These are phyloP conservation scores for Stropharia rugosoannulata DNA, from an alignment of 768 basidiomycete genomes.

Conservation along the genomic window DNA sequence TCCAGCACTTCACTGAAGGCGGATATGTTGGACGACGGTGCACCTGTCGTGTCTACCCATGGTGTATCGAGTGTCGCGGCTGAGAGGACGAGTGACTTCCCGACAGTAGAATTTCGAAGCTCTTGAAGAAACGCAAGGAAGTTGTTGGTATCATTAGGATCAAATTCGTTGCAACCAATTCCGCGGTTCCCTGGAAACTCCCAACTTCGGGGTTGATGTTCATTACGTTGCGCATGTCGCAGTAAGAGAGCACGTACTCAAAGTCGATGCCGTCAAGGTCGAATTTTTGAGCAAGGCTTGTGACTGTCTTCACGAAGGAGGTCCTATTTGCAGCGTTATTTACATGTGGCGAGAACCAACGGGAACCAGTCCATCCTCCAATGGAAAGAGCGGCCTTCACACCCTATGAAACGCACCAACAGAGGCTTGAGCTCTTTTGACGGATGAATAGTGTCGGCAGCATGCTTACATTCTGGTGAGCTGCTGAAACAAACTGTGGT, in stretches of 20 bases:
- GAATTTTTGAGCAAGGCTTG: conserved; percentile 45
- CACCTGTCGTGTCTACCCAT: conserved; percentile 58
- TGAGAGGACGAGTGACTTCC: conserved; percentile 63
- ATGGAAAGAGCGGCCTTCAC: conserved; percentile 60
- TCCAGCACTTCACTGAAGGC: conserved; percentile 70
- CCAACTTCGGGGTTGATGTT: conserved; percentile 45
- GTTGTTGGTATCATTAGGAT: conserved; percentile 70
- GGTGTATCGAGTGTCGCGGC: conserved; percentile 69
- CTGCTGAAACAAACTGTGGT: conserved; percentile 52
- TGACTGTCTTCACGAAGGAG: conserved; percentile 54
- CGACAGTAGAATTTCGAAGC: conserved; percentile 55
- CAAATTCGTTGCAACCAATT: conserved; percentile 66
- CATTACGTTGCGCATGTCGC: too few species aligned
- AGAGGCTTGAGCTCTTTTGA: neutral
- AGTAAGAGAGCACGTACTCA: conserved; percentile 41
- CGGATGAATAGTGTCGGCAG: neutral
- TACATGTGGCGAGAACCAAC: conserved; percentile 60
- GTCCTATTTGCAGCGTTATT: conserved; percentile 54
- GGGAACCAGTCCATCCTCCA: conserved; percentile 68
- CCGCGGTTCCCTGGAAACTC: conserved; percentile 78
- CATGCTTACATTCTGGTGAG: conserved; percentile 36
- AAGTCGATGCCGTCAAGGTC: conserved; percentile 66
- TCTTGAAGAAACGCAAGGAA: conserved; percentile 75
- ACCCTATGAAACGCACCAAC: conserved; percentile 29
- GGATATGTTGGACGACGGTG: conserved; percentile 60